Base-by-base conservation (phyloP, 805 yeast genomes). In the Starmerella apicola region DNA sequence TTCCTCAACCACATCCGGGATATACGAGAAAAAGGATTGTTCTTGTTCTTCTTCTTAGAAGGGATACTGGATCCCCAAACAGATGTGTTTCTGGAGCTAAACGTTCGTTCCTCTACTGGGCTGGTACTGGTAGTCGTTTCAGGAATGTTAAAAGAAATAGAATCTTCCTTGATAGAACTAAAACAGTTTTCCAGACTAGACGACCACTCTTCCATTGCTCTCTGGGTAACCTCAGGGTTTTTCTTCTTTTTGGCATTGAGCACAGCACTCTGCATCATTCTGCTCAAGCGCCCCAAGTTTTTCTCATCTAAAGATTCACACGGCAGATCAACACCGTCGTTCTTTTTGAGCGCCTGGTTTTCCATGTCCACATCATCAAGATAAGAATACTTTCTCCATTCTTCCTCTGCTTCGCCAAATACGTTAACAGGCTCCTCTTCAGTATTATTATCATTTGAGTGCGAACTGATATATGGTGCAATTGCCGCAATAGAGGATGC, bases 401-500 rank as follows among this genome's bases (percentile, higher is more conserved):
- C n/a, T n/a, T n/a, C n/a, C n/a, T n/a, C n/a, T n/a, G n/a, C n/a
- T n/a, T n/a, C n/a, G n/a, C n/a, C n/a, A n/a, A n/a, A n/a, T n/a
- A n/a, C n/a, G n/a, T n/a, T n/a, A n/a, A n/a, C n/a, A n/a, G n/a
- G n/a, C n/a, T n/a, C n/a, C n/a, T n/a, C n/a, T n/a, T n/a, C n/a
- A n/a, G n/a, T n/a, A 13, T 6, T 13, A 10, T 32, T 26, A 10
- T 32, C 25, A 20, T 21, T 17, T 9, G 20, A 5, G 8, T 18
- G 33, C 10, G 22, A 21, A 18, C 20, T 12, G 12, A 48, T 41
- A 7, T 36, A 37, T 10, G 53, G 53, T 0, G 46, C 48, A 16
- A 50, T 18, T 1, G 43, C 45, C 3, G 44, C 43, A 10, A 50
- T 36, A 1, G 53, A 48, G 2, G 53, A 50, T 5, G 51, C 53